phyloP scores from a whole-genome alignment of 306 rosid genomes.

The Vicia villosa region DNA sequence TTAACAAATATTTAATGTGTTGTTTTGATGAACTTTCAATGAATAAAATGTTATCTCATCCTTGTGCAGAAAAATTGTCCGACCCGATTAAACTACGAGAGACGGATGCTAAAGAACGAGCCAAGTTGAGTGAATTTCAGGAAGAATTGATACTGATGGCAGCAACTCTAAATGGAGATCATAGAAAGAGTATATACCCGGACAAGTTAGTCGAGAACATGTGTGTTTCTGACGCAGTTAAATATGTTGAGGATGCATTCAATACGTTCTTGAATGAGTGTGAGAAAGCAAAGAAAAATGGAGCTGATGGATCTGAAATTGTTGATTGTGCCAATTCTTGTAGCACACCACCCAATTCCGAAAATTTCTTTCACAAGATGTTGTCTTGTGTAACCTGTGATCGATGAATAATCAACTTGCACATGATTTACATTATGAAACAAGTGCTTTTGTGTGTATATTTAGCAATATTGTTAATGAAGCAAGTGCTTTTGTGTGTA shows the following conservation, averaged over 20 bases:
- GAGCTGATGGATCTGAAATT: slow-evolving; percentile 53
- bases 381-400: slow-evolving; percentile 61
- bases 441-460: background rate
- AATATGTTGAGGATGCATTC: slow-evolving; percentile 53
- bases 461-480: background rate
- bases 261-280: slow-evolving; percentile 53
- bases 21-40: background rate
- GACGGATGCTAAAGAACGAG: slow-evolving; percentile 38
- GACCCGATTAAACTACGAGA: slow-evolving; percentile 57
- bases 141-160: slow-evolving; percentile 66
- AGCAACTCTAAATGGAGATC: slow-evolving; percentile 67
- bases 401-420: background rate
- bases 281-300: slow-evolving; percentile 57
- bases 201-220: slow-evolving; percentile 54
- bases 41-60: background rate
- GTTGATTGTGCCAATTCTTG: slow-evolving; percentile 37
- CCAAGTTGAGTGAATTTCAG: slow-evolving; percentile 59
- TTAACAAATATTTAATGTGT: background rate
- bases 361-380: slow-evolving; percentile 44
- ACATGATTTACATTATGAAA: background rate
- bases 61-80: slow-evolving; percentile 47
- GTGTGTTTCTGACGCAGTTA: slow-evolving; percentile 52
- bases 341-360: background rate
- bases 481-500: background rate
- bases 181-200: slow-evolving; percentile 49